Evolutionary conservation across 768 basidiomycete genomes (phyloP).

Genomic region (Tylopilus felleus): DNA sequence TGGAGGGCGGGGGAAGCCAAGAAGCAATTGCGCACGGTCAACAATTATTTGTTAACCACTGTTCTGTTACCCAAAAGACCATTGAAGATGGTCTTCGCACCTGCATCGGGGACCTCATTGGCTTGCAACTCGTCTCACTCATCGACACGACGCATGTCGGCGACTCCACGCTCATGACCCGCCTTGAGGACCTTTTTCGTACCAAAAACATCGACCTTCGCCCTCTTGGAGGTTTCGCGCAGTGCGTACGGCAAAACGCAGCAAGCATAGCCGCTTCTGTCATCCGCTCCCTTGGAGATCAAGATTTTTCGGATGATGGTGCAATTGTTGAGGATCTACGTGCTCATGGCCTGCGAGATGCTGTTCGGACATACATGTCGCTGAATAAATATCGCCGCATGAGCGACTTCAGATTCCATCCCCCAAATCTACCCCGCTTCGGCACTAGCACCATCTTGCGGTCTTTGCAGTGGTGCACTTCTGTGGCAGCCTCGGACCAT

Average conservation of each 20-base stretch:
- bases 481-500: slow-evolving; percentile 39
- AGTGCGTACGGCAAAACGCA: slow-evolving; percentile 40
- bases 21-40: slow-evolving; percentile 37
- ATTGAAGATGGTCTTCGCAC: slow-evolving; percentile 48
- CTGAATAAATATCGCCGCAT: slow-evolving; percentile 51
- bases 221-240: slow-evolving; percentile 33
- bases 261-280: slow-evolving; percentile 60
- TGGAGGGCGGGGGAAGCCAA: slow-evolving; percentile 35
- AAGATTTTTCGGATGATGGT: slow-evolving; percentile 54
- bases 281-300: slow-evolving; percentile 63
- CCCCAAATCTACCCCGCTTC: slow-evolving; percentile 65
- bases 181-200: slow-evolving; percentile 37
- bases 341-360: slow-evolving; percentile 31
- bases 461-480: slow-evolving; percentile 59
- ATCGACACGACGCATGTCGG: slow-evolving; percentile 33
- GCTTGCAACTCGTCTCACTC: slow-evolving; percentile 51
- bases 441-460: slow-evolving; percentile 46
- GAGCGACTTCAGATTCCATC: slow-evolving; percentile 50
- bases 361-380: slow-evolving; percentile 44
- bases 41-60: slow-evolving; percentile 56
- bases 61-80: slow-evolving; percentile 53
- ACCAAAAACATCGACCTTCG: slow-evolving; percentile 30
- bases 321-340: slow-evolving; percentile 48
- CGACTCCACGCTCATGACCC: slow-evolving; percentile 19
- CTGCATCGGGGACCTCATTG: slow-evolving; percentile 71